These are phyloP conservation scores for Fusarium transvaalense DNA, from an alignment of 2,329 filamentous ascomycete species.

Conservation along the genomic window DNA sequence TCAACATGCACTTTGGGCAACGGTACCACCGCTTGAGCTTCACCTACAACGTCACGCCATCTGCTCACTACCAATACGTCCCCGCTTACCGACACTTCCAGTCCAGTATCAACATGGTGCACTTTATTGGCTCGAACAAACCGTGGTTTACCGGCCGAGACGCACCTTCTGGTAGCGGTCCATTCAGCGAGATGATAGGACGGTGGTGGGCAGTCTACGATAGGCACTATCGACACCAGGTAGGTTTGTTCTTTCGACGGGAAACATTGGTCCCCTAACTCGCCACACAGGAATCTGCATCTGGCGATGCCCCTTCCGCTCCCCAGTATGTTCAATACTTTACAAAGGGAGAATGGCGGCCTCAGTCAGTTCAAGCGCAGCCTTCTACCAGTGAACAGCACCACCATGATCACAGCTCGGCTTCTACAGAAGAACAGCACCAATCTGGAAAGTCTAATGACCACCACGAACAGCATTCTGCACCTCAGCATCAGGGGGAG, in stretches of 20 bases:
- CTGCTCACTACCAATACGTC: conserved; percentile 96
- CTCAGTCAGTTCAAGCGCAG: conserved; percentile 35
- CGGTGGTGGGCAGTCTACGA: conserved; percentile 98
- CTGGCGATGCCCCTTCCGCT: conserved; percentile 20
- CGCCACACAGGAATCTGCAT: conserved; percentile 34
- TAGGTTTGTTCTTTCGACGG: conserved; percentile 50
- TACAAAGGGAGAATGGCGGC: conserved; percentile 65
- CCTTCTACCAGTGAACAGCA: conserved; percentile 41
- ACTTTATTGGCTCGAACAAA: conserved; percentile 94
- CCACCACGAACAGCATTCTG: conserved; percentile 39
- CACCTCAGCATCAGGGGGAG: conserved; percentile 49
- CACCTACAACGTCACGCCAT: conserved; percentile 96
- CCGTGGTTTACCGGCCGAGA: conserved; percentile 81
- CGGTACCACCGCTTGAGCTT: conserved; percentile 91
- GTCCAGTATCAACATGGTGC: conserved; percentile 87
- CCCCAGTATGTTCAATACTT: conserved; percentile 64
- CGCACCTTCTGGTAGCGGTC: conserved; percentile 65
- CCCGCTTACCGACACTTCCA: conserved; percentile 95
- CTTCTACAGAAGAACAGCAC: conserved; percentile 30
- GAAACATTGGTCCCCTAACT: conserved; percentile 16
- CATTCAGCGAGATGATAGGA: conserved; percentile 85
- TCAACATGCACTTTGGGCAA: conserved; percentile 93
- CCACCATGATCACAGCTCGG: conserved; percentile 44
- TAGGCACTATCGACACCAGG: conserved; percentile 76
- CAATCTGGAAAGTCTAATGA: conserved; percentile 34